Evolutionary conservation across 1,284 basidiomycete genomes (phyloP).

Genomic region (Cutaneotrichosporon sp.): DNA sequence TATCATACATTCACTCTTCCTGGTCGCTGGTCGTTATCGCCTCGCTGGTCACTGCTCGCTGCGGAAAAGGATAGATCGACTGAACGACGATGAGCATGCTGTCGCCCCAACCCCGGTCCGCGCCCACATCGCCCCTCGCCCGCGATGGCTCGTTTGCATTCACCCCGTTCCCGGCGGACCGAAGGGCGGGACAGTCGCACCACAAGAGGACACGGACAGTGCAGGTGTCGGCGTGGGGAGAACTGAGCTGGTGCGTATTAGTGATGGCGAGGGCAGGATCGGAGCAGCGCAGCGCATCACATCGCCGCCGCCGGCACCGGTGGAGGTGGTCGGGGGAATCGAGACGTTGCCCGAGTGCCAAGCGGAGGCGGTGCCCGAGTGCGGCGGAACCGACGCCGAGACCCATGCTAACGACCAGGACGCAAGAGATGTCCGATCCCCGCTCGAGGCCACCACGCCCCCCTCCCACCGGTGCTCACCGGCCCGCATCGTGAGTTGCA

Average conservation of each 20-base stretch:
- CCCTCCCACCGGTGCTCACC: background rate
- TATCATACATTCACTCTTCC: no score
- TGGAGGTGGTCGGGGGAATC: background rate
- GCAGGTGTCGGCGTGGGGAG: conserved; percentile 3
- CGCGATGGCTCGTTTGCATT: background rate
- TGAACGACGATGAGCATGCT: background rate
- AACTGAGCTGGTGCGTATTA: conserved; percentile 4
- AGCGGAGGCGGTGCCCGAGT: background rate
- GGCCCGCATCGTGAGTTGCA: conserved; percentile 2
- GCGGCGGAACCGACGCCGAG: background rate
- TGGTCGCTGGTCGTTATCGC: no score
- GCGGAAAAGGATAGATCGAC: no score
- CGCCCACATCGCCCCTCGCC: background rate
- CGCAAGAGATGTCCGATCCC: background rate
- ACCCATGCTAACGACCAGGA: background rate
- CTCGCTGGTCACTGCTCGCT: no score
- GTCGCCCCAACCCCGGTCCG: background rate
- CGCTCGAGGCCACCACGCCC: conserved; percentile 8
- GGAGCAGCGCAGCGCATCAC: background rate
- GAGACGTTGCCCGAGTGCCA: background rate
- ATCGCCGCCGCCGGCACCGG: background rate
- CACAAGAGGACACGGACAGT: background rate
- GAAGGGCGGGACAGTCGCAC: background rate
- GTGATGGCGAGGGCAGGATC: background rate
- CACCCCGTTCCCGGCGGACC: background rate